Conservation (phyloP, 768 basidiomycete species). For the Calocera cornea region DNA sequence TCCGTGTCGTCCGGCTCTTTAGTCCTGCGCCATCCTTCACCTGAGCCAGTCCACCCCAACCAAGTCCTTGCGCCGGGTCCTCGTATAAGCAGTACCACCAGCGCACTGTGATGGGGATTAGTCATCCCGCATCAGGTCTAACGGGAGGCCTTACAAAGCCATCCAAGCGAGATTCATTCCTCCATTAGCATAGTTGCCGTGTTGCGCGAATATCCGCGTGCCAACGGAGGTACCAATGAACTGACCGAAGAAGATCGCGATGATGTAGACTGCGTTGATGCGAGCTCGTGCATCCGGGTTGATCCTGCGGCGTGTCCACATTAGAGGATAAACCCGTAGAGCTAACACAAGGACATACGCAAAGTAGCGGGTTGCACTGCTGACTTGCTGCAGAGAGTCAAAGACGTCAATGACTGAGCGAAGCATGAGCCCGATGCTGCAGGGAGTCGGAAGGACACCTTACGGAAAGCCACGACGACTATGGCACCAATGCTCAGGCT, state of each 20-base stretch:
- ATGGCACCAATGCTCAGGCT: slow-evolving; percentile 22
- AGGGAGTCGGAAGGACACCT: too few species aligned
- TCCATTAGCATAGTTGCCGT: neutral
- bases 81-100: neutral
- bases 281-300: slow-evolving; percentile 44
- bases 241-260: slow-evolving; percentile 59
- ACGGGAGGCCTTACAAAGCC: neutral
- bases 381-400: slow-evolving; percentile 61
- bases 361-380: slow-evolving; percentile 46
- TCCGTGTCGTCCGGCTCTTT: neutral
- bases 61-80: neutral
- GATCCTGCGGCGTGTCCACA: slow-evolving; percentile 24
- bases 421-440: neutral
- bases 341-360: slow-evolving; percentile 25
- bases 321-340: neutral
- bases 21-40: neutral
- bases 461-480: neutral
- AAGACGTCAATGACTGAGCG: slow-evolving; percentile 41
- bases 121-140: neutral
- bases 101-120: neutral
- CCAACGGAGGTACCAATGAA: slow-evolving; percentile 70
- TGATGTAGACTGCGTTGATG: slow-evolving; percentile 60
- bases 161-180: neutral
- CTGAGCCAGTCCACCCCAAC: neutral
- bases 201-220: slow-evolving; percentile 42